These are phyloP conservation scores for Neurospora sp. DNA, from an alignment of 495 filamentous ascomycete species.

Conservation along the genomic window DNA sequence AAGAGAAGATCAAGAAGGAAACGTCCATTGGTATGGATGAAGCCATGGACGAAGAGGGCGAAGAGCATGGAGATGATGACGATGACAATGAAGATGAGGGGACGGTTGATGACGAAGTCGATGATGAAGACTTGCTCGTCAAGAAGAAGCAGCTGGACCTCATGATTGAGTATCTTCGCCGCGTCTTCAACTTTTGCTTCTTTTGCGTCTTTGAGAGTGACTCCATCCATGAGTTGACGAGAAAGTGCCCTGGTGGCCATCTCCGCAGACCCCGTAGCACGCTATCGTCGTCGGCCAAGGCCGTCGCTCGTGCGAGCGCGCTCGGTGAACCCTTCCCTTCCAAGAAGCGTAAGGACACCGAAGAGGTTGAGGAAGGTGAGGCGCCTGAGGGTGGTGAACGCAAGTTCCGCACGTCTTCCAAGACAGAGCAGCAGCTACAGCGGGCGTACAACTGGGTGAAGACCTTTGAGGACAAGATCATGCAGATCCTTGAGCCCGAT, in stretches of 20 bases:
- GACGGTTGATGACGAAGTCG: constrained; percentile 70
- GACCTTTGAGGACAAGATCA: constrained; percentile 93
- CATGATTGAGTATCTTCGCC: constrained; percentile 89
- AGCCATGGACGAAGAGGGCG: constrained; percentile 58
- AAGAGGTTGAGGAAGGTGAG: constrained; percentile 55
- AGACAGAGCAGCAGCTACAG: constrained; percentile 81
- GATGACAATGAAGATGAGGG: constrained; percentile 67
- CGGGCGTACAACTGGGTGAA: constrained; percentile 99
- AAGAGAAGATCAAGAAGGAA: constrained; percentile 43
- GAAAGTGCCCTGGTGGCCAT: constrained; percentile 95
- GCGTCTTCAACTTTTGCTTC: constrained; percentile 98
- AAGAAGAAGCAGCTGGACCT: constrained; percentile 97
- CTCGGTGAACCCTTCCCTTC: constrained; percentile 67
- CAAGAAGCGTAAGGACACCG: constrained; percentile 58
- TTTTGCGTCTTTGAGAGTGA: constrained; percentile 99
- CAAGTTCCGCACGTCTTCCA: constrained; percentile 55
- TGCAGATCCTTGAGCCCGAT: constrained; percentile 84
- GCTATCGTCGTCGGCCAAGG: constrained; percentile 70
- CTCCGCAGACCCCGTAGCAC: constrained; percentile 80
- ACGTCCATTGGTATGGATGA: constrained; percentile 54
- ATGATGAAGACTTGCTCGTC: constrained; percentile 77
- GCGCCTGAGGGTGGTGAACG: constrained; percentile 55
- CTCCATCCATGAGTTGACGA: constrained; percentile 86
- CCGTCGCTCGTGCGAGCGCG: constrained; percentile 75
- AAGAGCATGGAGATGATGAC: constrained; percentile 56